A percentile compares a stretch with the other conserved stretches of the same genome.
Evolutionary conservation across 2,329 filamentous ascomycete species (phyloP).

Genomic region (Calonectria honghensis): DNA sequence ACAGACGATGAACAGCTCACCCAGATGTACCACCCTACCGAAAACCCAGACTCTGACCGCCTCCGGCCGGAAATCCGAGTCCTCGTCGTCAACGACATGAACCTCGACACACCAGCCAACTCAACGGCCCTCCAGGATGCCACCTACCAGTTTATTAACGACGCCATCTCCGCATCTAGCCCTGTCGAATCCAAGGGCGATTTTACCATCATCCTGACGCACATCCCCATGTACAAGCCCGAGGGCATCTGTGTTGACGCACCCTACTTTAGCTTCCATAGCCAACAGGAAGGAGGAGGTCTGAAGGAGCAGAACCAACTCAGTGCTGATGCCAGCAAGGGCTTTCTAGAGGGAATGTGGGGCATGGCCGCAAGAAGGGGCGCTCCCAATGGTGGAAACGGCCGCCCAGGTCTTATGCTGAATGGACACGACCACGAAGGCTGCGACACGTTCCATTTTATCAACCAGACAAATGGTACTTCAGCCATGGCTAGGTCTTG

Average conservation of each 20-base stretch:
- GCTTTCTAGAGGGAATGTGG: slow-evolving; percentile 89
- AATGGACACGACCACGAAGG: slow-evolving; percentile 97
- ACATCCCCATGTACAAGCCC: slow-evolving; percentile 92
- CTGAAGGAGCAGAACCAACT: slow-evolving; percentile 95
- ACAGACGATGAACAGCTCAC: slow-evolving; percentile 61
- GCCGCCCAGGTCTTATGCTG: slow-evolving; percentile 85
- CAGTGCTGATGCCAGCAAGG: slow-evolving; percentile 80
- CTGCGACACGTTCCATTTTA: slow-evolving; percentile 91
- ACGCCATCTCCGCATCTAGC: slow-evolving; percentile 77
- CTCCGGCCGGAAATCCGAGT: slow-evolving; percentile 84
- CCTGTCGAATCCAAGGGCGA: slow-evolving; percentile 77
- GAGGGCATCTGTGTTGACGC: slow-evolving; percentile 88
- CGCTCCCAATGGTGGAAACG: slow-evolving; percentile 77
- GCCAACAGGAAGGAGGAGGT: slow-evolving; percentile 78
- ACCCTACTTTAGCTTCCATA: slow-evolving; percentile 88
- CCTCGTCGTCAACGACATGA: slow-evolving; percentile 93
- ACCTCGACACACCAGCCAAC: slow-evolving; percentile 89
- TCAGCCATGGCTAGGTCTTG: slow-evolving; percentile 65
- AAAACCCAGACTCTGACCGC: slow-evolving; percentile 67
- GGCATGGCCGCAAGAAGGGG: slow-evolving; percentile 80
- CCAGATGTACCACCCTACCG: slow-evolving; percentile 64
- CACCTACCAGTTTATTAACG: slow-evolving; percentile 86
- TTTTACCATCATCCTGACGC: slow-evolving; percentile 91
- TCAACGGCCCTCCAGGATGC: slow-evolving; percentile 80
- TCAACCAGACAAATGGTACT: slow-evolving; percentile 76